A percentile compares a stretch with the other conserved stretches of the same genome.
These are phyloP conservation scores for Sapria himalayana DNA, from an alignment of 345 rosid species.

Conservation along the genomic window DNA sequence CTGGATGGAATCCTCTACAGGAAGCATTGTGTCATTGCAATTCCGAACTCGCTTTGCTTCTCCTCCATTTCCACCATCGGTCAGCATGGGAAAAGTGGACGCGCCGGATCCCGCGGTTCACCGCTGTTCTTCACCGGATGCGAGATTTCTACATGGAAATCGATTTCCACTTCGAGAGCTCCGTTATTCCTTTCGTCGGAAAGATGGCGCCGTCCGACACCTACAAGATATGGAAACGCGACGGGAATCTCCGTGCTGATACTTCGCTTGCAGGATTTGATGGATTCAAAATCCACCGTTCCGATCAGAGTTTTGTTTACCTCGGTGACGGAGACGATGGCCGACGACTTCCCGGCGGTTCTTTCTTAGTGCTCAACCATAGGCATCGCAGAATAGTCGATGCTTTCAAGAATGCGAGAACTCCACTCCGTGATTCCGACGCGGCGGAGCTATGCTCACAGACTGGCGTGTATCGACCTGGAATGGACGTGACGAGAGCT, in stretches of 20 bases:
- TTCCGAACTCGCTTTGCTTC: constrained; percentile 28
- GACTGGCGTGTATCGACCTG: constrained; percentile 64
- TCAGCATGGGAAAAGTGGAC: constrained; percentile 86
- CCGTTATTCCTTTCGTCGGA: constrained; percentile 76
- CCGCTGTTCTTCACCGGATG: constrained; percentile 56
- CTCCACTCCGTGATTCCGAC: constrained; percentile 45
- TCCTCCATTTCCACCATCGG: constrained; percentile 33
- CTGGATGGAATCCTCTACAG: constrained; percentile 72
- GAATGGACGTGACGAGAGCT: constrained; percentile 90
- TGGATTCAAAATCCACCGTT: constrained; percentile 64
- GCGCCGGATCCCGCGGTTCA: constrained; percentile 56
- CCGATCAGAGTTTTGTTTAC: constrained; percentile 75
- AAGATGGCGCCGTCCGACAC: constrained; percentile 92
- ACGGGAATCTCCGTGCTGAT: constrained; percentile 76
- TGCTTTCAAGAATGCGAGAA: constrained; percentile 61
- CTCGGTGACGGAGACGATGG: constrained; percentile 54
- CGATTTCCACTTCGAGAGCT: constrained; percentile 75
- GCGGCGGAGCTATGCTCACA: constrained; percentile 40
- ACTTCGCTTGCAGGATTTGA: constrained; percentile 75
- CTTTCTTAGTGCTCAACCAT: constrained; percentile 56
- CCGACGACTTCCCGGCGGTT: constrained; percentile 37
- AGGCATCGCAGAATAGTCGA: constrained; percentile 44
- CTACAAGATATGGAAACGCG: constrained; percentile 86
- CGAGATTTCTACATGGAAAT: constrained; percentile 93
- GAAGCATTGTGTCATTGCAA: constrained; percentile 56